Conservation (phyloP, 108 stramenopile species). For the Cyclotella sp. region DNA sequence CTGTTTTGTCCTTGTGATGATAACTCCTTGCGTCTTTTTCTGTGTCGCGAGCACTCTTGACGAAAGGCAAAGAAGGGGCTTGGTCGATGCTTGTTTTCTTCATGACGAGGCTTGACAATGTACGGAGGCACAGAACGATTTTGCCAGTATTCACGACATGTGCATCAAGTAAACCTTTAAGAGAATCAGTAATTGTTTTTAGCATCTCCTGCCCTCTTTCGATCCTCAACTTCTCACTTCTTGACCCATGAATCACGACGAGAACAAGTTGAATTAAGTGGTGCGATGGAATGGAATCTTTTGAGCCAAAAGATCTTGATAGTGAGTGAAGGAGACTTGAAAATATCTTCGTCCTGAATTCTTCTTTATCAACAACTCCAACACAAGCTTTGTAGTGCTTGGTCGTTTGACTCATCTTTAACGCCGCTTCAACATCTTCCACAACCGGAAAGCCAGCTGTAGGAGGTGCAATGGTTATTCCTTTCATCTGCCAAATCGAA, state of each 20-base stretch:
- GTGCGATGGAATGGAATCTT: conserved; percentile 15
- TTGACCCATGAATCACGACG: conserved; percentile 36
- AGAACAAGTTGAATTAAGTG: conserved; percentile 41
- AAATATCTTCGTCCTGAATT: conserved; percentile 33
- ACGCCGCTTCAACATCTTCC: conserved; percentile 30
- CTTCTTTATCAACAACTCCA: conserved; percentile 36
- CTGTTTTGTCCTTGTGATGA: conserved; percentile 54
- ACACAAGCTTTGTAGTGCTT: conserved; percentile 14
- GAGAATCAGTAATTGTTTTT: conserved; percentile 8
- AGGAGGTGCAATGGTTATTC: conserved; percentile 58
- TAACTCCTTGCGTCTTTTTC: conserved; percentile 18
- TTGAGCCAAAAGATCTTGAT: conserved; percentile 2
- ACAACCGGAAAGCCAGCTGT: conserved; percentile 52
- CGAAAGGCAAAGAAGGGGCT: conserved; percentile 12
- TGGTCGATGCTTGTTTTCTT: conserved; percentile 31
- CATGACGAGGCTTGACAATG: conserved; percentile 35
- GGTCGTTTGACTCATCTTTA: conserved; percentile 29
- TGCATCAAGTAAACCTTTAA: conserved; percentile 4
- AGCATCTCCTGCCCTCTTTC: conserved; percentile 43
- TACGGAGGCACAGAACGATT: conserved; percentile 34
- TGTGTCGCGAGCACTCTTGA: conserved; percentile 1
- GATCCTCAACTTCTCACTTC: conserved; percentile 36
- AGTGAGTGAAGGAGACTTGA: conserved; percentile 25
- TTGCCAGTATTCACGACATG: conserved; percentile 23
- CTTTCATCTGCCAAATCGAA: conserved; percentile 70